Conservation (phyloP, 2,329 filamentous ascomycete species). For the Graphiopsis chlorocephala region DNA sequence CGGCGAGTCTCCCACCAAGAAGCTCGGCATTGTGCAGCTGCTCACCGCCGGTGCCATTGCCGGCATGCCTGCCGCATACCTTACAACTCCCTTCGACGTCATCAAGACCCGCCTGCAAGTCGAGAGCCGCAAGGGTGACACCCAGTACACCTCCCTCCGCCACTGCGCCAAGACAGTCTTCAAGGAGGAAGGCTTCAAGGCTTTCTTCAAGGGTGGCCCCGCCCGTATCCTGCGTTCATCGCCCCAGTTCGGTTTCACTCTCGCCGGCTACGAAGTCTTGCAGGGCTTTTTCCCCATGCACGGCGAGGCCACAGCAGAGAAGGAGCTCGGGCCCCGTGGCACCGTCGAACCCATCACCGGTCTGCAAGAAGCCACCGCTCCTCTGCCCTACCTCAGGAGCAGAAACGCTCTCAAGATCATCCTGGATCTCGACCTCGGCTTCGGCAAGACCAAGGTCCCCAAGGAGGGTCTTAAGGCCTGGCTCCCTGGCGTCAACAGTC, state of each 20-base stretch:
- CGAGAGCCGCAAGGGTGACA: constrained; percentile 93
- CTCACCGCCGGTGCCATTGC: constrained; percentile 88
- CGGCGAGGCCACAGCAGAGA: constrained; percentile 54
- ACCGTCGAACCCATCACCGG: constrained; percentile 63
- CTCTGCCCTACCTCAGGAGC: constrained; percentile 67
- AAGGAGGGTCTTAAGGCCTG: constrained; percentile 13
- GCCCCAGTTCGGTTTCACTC: constrained; percentile 95
- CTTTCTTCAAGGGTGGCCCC: constrained; percentile 98
- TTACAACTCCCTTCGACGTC: constrained; percentile 96
- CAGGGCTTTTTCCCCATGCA: constrained; percentile 79
- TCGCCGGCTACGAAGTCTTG: constrained; percentile 90
- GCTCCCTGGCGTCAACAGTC: constrained; percentile 8
- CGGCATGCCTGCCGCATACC: constrained; percentile 63
- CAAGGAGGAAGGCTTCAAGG: constrained; percentile 88
- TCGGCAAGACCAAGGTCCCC: constrained; percentile 65
- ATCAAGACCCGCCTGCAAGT: constrained; percentile 99
- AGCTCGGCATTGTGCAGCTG: constrained; percentile 84
- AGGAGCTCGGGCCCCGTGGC: constrained; percentile 50
- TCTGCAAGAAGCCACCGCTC: constrained; percentile 61
- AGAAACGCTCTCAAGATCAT: constrained; percentile 94
- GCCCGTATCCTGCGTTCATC: constrained; percentile 93
- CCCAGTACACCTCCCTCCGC: constrained; percentile 78
- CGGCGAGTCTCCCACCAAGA: constrained; percentile 82
- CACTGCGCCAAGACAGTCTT: constrained; percentile 82
- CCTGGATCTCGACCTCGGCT: constrained; percentile 88